Conservation (phyloP, 1,284 basidiomycete species). For the Butyriboletus regius region DNA sequence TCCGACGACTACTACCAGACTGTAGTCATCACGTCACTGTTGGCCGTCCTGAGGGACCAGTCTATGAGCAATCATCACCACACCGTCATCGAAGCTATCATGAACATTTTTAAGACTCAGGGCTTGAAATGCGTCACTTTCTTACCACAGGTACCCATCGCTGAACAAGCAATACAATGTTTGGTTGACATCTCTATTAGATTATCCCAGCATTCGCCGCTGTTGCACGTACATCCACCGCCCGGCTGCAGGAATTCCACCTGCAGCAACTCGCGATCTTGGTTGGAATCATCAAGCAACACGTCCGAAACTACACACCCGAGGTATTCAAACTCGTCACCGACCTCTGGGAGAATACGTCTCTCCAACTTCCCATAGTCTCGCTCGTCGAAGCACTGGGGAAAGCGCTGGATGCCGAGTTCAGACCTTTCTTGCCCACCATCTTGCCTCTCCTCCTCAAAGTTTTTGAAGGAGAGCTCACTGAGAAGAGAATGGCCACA, state of each 20-base stretch:
- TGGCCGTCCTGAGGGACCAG: constrained; percentile 84
- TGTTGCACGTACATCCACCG: constrained; percentile 78
- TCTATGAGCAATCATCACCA: constrained; percentile 81
- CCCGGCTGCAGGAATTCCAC: constrained; percentile 87
- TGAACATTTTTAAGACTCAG: constrained; percentile 99
- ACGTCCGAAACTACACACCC: constrained; percentile 85
- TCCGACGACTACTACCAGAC: constrained; percentile 97
- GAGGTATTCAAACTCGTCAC: constrained; percentile 77
- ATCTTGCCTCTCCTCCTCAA: constrained; percentile 86
- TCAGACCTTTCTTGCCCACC: constrained; percentile 93
- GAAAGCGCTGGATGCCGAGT: constrained; percentile 91
- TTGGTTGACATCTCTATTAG: constrained; percentile 38
- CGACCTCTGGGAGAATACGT: constrained; percentile 83
- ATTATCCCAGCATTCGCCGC: constrained; percentile 93
- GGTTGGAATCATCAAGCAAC: constrained; percentile 95
- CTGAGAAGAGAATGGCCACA: constrained; percentile 68
- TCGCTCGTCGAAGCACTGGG: constrained; percentile 92
- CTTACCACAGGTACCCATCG: constrained; percentile 70
- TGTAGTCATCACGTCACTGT: constrained; percentile 84
- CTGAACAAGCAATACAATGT: neutral
- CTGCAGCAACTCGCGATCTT: constrained; percentile 94
- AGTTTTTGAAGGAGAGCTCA: constrained; percentile 82
- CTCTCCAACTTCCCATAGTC: constrained; percentile 87
- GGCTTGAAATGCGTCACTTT: constrained; percentile 94
- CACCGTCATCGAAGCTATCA: constrained; percentile 94